Evolutionary conservation across 2,329 filamentous ascomycete species (phyloP), one percentile per base, ranked within the genome.

Genomic region (Botrytis porri): DNA sequence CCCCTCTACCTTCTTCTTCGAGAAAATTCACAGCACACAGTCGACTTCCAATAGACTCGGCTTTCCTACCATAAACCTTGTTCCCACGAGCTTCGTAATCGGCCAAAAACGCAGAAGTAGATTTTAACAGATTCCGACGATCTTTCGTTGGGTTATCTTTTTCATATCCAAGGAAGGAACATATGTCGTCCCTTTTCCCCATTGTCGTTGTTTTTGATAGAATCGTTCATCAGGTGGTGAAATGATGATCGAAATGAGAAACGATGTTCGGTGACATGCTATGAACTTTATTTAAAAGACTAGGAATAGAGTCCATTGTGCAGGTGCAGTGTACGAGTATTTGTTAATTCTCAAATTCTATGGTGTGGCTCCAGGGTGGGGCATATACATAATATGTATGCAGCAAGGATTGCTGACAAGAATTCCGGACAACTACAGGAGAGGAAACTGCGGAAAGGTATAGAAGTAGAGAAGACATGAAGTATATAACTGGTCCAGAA

Each of bases 91-190:
- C 66, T 62, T 74, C 69, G 41, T 72, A 65, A 20, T 73, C 72
- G 12, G 29, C 69, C 6, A 74, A 43, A 10, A 72, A 74, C 6
- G 60, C 22, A 60, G 62, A 54, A 43, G 64, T 72, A 41, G 69
- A 63, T 29, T 41, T 72, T 29, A 72, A 66, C 14, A 74, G 29
- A 63, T 59, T 64, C 48, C 51, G 48, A n/a, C 48, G n/a, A 72
- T 74, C 60, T 54, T 65, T 71, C 39, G 43, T 57, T 16, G 70
- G 69, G 6, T 45, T 65, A 25, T 69, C 62, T 25, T 72, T 74
- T 48, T 74, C 73, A 54, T 74, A 74, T 5, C 73, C 73, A n/a
- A 74, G 70, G 54, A 72, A 41, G 25, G 69, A 72, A 48, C 69
- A 72, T 25, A 74, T 43, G n/a, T 74, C 71, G n/a, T 65, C 54